Evolutionary conservation across 163 green algal species (phyloP), one percentile per base, ranked within the genome.

Genomic region (Volvox carteri): DNA sequence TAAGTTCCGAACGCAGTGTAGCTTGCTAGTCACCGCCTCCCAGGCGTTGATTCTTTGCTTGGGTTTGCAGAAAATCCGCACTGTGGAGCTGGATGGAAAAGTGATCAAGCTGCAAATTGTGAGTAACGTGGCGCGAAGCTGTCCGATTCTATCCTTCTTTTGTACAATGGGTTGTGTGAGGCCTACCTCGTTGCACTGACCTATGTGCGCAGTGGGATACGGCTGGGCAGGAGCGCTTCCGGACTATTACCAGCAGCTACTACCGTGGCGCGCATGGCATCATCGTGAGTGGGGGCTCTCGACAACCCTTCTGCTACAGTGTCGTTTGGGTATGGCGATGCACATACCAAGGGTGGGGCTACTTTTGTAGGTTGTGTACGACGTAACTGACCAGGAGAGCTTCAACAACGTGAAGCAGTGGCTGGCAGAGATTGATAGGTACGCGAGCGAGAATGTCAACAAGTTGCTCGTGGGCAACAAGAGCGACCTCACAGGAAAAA

Each of bases 391-490:
- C 92, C 95, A 98, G 90, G 98, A 99, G 78, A 97, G 92, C 54
- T 99, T 99, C 92, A 98, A 99, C 93, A 99, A 99, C 90, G 98
- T 99, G 25, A 99, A 99, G 95, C 95, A 98, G 91, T 99, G 98
- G 98, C 93, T 99, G n/a, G 98, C 98, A 78, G 98, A 99, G 94
- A 99, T 99, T 86, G 98, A 99, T 92, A 76, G 90, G 56, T 99
- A 99, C 80, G 98, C 98, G 28, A 99, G 98, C 88, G 98, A 99
- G 94, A 99, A 97, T 81, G 98, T 99, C 37, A 99, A 99, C 97
- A 99, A 99, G 94, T 94, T 99, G 85, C 95, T 99, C 52, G 98
- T 99, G 42, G 98, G 98, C 77, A 99, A 99, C 96, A 99, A 99
- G 95, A 95, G 90, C 84, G 98, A 99, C 84, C 92, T 99, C 60